phyloP scores from a whole-genome alignment of 768 basidiomycete species.

The Suillus subluteus region DNA sequence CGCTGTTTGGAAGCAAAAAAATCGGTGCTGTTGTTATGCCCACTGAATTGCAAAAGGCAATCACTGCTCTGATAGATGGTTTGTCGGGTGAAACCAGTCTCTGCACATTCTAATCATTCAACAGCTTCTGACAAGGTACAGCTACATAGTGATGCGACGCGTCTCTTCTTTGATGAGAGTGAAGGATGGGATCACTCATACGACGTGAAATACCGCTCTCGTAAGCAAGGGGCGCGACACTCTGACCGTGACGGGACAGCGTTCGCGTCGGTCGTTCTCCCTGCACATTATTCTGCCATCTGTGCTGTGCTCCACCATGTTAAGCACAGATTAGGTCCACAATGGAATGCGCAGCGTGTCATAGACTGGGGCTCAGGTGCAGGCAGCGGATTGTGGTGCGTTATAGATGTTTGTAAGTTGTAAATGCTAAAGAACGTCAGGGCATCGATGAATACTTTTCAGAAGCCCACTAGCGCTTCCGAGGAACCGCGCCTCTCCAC shows the following conservation, averaged over 20 bases:
- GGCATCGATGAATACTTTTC: slow-evolving; percentile 72
- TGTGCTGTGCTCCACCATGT: slow-evolving; percentile 71
- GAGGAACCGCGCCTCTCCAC: slow-evolving; percentile 45
- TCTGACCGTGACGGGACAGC: slow-evolving; percentile 76
- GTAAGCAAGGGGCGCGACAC: slow-evolving; percentile 59
- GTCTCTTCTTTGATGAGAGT: slow-evolving; percentile 56
- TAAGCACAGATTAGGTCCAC: slow-evolving; percentile 61
- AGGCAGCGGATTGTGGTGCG: slow-evolving; percentile 84
- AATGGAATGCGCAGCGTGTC: slow-evolving; percentile 62
- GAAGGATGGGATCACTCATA: slow-evolving; percentile 60
- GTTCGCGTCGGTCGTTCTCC: slow-evolving; percentile 84
- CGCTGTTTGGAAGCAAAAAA: slow-evolving; percentile 73
- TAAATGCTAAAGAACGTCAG: slow-evolving; percentile 39
- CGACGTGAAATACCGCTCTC: slow-evolving; percentile 62
- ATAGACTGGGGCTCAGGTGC: slow-evolving; percentile 87
- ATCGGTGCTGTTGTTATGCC: slow-evolving; percentile 77
- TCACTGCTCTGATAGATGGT: slow-evolving; percentile 73
- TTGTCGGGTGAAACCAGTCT: slow-evolving; percentile 17
- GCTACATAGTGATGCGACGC: slow-evolving; percentile 71
- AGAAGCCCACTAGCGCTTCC: slow-evolving; percentile 34
- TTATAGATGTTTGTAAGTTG: slow-evolving; percentile 11
- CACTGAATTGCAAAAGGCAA: slow-evolving; percentile 66
- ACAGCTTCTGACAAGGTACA: slow-evolving; percentile 65
- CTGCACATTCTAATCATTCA: slow-evolving; percentile 14
- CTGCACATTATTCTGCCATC: slow-evolving; percentile 84